phyloP scores from a whole-genome alignment of 192 early-diverging fungal species.

The Backusella sp. region DNA sequence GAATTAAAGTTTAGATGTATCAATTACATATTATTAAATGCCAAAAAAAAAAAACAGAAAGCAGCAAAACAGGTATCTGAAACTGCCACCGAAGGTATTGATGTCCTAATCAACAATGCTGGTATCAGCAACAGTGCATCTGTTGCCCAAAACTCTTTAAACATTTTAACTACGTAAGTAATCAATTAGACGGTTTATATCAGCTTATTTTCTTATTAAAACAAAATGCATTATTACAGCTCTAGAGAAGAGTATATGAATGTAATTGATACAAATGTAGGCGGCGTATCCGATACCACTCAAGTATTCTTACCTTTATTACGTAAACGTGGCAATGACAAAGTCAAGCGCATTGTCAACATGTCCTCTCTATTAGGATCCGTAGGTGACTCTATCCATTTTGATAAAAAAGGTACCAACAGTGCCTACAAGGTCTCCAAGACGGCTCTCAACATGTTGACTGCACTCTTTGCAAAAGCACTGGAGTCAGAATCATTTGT shows the following conservation, averaged over 20 bases:
- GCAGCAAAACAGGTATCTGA: constrained; percentile 20
- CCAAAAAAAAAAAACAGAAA: neutral
- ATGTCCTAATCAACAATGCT: constrained; percentile 38
- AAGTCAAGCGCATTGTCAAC: constrained; percentile 26
- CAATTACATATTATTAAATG: neutral
- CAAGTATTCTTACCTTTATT: constrained; percentile 19
- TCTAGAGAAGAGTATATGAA: neutral
- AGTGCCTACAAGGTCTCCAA: constrained; percentile 26
- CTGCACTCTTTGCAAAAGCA: neutral
- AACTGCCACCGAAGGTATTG: constrained; percentile 27
- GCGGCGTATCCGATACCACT: constrained; percentile 14
- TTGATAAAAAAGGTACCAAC: neutral
- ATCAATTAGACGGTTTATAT: neutral
- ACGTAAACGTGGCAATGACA: constrained; percentile 9
- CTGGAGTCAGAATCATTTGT: neutral
- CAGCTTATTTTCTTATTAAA: neutral
- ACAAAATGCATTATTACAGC: neutral
- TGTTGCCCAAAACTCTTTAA: neutral
- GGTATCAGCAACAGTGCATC: constrained; percentile 6
- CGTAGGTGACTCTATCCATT: neutral
- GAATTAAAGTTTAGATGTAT: neutral
- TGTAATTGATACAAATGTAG: constrained; percentile 34
- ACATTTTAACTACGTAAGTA: constrained; percentile 10
- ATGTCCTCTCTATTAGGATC: constrained; percentile 35
- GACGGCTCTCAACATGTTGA: constrained; percentile 26